These are phyloP conservation scores for Cutaneotrichosporon spelunceum DNA, from an alignment of 1,284 basidiomycete genomes.

Conservation along the genomic window DNA sequence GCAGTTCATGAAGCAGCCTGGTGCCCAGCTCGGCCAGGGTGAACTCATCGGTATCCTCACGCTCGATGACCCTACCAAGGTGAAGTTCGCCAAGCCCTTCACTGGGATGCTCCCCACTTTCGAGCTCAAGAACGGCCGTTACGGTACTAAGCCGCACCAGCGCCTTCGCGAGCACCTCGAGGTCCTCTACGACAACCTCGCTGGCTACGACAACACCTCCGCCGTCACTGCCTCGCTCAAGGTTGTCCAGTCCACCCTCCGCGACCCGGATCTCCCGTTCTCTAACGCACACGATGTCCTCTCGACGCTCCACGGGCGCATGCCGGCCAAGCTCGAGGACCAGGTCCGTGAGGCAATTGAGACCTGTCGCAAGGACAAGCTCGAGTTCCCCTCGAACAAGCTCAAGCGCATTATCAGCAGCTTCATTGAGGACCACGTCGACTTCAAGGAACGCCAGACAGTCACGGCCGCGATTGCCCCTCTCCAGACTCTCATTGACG, in stretches of 20 bases:
- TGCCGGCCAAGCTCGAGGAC: constrained; percentile 89
- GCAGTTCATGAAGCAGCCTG: constrained; percentile 98
- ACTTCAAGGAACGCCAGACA: constrained; percentile 71
- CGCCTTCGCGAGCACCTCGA: constrained; percentile 72
- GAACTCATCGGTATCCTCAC: constrained; percentile 97
- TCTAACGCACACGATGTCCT: constrained; percentile 80
- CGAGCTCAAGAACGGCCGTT: constrained; percentile 74
- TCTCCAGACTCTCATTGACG: constrained; percentile 74
- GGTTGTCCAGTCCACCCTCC: constrained; percentile 45
- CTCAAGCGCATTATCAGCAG: constrained; percentile 62
- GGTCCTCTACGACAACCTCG: constrained; percentile 85
- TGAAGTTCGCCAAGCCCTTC: constrained; percentile 98
- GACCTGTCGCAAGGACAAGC: constrained; percentile 64
- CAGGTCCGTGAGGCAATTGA: constrained; percentile 77
- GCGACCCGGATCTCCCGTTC: constrained; percentile 85
- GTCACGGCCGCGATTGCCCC: constrained; percentile 69
- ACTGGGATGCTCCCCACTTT: constrained; percentile 84
- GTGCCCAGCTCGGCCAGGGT: constrained; percentile 92
- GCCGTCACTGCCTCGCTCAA: constrained; percentile 43
- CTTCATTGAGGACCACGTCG: constrained; percentile 77
- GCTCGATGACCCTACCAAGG: constrained; percentile 92
- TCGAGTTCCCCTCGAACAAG: constrained; percentile 75
- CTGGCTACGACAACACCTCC: constrained; percentile 86
- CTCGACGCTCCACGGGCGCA: constrained; percentile 85
- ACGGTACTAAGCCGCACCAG: constrained; percentile 90